A percentile compares a stretch with the other conserved stretches of the same genome.
phyloP scores from a whole-genome alignment of 2,329 filamentous ascomycete genomes.

The Botrytis tulipae region DNA sequence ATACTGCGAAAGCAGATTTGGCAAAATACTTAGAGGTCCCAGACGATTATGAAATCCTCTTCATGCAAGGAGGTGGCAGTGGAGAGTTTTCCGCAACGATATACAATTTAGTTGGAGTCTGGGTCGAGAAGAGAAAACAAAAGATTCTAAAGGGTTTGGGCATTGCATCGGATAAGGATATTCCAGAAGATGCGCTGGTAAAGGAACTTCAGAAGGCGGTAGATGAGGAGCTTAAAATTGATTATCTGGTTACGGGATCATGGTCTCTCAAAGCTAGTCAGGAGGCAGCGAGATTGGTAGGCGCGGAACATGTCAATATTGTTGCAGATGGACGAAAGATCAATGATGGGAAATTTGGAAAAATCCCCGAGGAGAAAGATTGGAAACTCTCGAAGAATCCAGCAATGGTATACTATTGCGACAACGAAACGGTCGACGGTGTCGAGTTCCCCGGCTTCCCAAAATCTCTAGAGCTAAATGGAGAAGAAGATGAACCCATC shows the following conservation, averaged over 20 bases:
- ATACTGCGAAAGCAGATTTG: constrained; percentile 73
- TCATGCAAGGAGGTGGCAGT: constrained; percentile 83
- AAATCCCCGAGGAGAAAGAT: constrained; percentile 71
- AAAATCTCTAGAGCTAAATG: constrained; percentile 54
- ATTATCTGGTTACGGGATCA: constrained; percentile 85
- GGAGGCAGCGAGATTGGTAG: constrained; percentile 76
- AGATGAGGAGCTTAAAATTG: constrained; percentile 70
- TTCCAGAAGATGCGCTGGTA: constrained; percentile 54
- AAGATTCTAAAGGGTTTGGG: constrained; percentile 57
- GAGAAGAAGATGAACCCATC: constrained; percentile 64
- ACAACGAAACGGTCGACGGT: constrained; percentile 92
- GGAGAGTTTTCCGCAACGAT: constrained; percentile 82
- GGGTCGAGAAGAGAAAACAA: constrained; percentile 69
- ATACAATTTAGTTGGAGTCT: constrained; percentile 80
- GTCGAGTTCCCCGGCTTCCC: constrained; percentile 84
- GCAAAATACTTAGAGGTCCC: constrained; percentile 76
- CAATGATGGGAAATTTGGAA: constrained; percentile 81
- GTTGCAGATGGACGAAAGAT: constrained; percentile 63
- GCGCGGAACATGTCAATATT: constrained; percentile 76
- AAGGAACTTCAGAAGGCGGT: constrained; percentile 62
- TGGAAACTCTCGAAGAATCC: constrained; percentile 72
- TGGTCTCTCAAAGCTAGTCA: constrained; percentile 89
- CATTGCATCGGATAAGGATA: constrained; percentile 45
- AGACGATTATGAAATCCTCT: constrained; percentile 81
- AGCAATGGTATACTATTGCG: constrained; percentile 79